Base-by-base conservation (phyloP, 345 rosid genomes). In the Jatropha curcas region DNA sequence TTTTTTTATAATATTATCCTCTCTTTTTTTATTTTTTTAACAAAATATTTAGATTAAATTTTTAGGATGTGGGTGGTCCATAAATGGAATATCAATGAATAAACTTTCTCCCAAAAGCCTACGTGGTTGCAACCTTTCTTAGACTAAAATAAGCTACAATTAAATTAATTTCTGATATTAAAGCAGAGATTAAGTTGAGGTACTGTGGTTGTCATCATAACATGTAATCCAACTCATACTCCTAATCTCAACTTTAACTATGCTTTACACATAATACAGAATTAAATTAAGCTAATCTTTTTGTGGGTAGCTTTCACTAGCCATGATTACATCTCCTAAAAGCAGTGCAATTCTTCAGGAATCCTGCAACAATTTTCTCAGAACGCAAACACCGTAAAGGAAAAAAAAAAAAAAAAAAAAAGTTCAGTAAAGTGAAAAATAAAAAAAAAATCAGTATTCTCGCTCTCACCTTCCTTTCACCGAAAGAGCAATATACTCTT, bases 261-360 rank as follows among this genome's bases (percentile, higher is more conserved):
- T 63, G 68, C 82, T 77, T 79, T 85, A 74, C 79, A 81, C 80
- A 72, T 67, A 74, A 80, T 74, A 41, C 17, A 41, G 71, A 68
- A 60, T 69, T 77, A 76, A 75, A 52, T 76, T 65, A 84, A 67
- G 70, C 77, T 75, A 70, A 62, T 57, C 60, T 73, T 60, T 65
- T 28, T 51, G 61, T 60, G 71, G 66, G 78, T 80, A 72, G 75
- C 83, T 84, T 77, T 82, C 71, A 72, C 25, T 37, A 64, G 82
- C 64, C 62, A 88, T 88, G 84, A 88, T 88, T 79, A 65, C 80
- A 56, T 33, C 84, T 68, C 87, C 86, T 43, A 78, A 81, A 85
- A 82, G 87, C 87, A 82, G 65, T 72, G 78, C 90, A 86, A 46
- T 69, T 69, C 65, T 81, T 79, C 90, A 80, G 79, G 74, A 87